Base-by-base conservation (phyloP, 169 alveolate genomes). In the Neospora caninum region DNA sequence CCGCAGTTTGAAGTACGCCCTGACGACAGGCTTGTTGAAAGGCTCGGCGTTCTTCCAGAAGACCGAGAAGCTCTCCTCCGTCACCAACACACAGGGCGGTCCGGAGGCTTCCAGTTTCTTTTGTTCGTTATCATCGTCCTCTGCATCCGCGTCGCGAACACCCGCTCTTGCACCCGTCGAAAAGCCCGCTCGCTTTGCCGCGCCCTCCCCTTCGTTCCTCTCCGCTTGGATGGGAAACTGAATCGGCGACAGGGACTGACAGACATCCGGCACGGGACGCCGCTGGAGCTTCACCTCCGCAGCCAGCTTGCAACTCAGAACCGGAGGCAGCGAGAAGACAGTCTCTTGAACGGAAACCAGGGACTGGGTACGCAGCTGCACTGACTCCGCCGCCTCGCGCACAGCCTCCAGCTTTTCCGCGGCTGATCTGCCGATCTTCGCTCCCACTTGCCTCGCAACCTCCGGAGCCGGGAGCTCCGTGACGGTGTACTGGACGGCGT, bases 51-150 rank as follows among this genome's bases (percentile, higher is more conserved):
- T 89, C 29, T 91, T 92, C 96, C 96, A 94, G n/a, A 94, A 36
- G 39, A 94, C 78, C 18, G 93, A 88, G 20, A 87, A 78, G 73
- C 67, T 82, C 29, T 94, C 93, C 39, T 89, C 88, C 31, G 96
- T n/a, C 29, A 83, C 91, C 67, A 94, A 87, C 73, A 69, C 91
- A n/a, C 96, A 94, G 39, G 95, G 95, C 92, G 95, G 84, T 70
- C 89, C 89, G 4, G 67, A 42, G 31, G 89, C 89, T 31, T 41
- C 67, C n/a, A 42, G 69, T 36, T 49, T 39, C 53, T 18, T 42
- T 29, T 34, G n/a, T 42, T 82, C 89, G 36, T 43, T 27, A 64
- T 82, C 67, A 4, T 0, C 64, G n/a, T 82, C 89, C 7, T 38
- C 89, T 9, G 22, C 67, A 0, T n/a, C 42, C 86, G 20, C n/a